Percentiles rank a stretch among this genome's conserved stretches.
phyloP scores from a whole-genome alignment of 2,329 filamentous ascomycete species.

The Clonostachys solani region DNA sequence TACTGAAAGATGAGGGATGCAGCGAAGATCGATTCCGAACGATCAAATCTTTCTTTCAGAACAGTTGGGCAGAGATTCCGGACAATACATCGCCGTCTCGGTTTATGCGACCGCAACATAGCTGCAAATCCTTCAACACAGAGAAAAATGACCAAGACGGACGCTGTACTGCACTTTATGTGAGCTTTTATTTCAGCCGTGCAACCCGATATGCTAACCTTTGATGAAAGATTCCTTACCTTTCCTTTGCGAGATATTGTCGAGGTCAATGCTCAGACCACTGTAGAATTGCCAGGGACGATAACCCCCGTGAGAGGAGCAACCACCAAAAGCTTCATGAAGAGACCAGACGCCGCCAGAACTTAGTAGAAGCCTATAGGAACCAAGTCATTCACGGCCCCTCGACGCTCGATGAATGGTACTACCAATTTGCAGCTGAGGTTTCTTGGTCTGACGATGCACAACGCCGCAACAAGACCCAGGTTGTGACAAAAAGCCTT shows the following conservation, averaged over 20 bases:
- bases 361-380: neutral
- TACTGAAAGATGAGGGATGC: neutral
- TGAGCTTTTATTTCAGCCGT: too few species aligned
- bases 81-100: neutral
- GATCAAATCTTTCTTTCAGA: neutral
- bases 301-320: neutral
- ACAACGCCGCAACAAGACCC: neutral
- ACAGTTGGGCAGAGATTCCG: neutral
- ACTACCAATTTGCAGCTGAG: neutral
- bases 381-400: neutral
- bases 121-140: too few species aligned
- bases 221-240: too few species aligned
- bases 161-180: too few species aligned
- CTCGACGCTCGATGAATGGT: neutral
- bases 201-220: too few species aligned
- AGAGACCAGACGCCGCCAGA: neutral
- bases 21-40: neutral
- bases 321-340: neutral
- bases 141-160: too few species aligned
- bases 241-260: neutral
- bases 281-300: neutral
- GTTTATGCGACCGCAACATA: neutral
- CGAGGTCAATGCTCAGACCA: neutral
- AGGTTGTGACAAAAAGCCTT: neutral
- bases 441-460: neutral